Conservation (phyloP, 495 filamentous ascomycete species). For the Viridothelium virens region DNA sequence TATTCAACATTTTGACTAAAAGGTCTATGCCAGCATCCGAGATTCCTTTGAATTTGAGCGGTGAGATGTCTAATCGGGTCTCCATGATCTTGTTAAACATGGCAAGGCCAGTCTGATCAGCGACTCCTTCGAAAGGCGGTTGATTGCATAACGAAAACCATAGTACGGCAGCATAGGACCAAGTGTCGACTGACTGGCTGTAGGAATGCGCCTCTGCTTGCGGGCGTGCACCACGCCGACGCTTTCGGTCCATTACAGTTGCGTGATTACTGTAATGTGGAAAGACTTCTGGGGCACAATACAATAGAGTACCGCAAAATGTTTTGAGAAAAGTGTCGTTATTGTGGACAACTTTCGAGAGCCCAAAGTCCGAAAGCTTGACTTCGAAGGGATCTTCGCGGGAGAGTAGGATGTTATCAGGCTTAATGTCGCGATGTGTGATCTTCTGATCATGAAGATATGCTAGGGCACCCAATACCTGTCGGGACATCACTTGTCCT, state of each 20-base stretch:
- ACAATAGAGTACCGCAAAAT: constrained; percentile 91
- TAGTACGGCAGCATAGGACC: constrained; percentile 86
- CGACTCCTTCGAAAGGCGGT: constrained; percentile 69
- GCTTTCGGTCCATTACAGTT: constrained; percentile 37
- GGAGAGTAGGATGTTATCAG: constrained; percentile 87
- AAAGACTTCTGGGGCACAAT: constrained; percentile 95
- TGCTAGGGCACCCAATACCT: constrained; percentile 73
- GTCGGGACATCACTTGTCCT: constrained; percentile 60
- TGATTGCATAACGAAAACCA: constrained; percentile 68
- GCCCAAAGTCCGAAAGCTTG: constrained; percentile 91
- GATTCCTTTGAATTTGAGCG: constrained; percentile 48
- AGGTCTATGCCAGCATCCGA: constrained; percentile 63
- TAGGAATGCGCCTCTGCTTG: constrained; percentile 48
- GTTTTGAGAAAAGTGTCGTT: constrained; percentile 86
- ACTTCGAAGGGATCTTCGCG: constrained; percentile 64
- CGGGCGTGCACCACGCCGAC: constrained; percentile 42
- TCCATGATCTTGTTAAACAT: constrained; percentile 84
- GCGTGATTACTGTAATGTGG: constrained; percentile 53
- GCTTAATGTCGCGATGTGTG: constrained; percentile 95
- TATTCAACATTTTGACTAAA: constrained; percentile 65
- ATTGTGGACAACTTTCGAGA: constrained; percentile 78
- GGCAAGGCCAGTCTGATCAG: constrained; percentile 47
- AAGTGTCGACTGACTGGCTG: constrained; percentile 83
- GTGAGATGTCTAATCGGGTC: constrained; percentile 51
- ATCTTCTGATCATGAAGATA: constrained; percentile 82